Evolutionary conservation across 2,329 filamentous ascomycete species (phyloP).

Genomic region (Sporothrix schenckii): DNA sequence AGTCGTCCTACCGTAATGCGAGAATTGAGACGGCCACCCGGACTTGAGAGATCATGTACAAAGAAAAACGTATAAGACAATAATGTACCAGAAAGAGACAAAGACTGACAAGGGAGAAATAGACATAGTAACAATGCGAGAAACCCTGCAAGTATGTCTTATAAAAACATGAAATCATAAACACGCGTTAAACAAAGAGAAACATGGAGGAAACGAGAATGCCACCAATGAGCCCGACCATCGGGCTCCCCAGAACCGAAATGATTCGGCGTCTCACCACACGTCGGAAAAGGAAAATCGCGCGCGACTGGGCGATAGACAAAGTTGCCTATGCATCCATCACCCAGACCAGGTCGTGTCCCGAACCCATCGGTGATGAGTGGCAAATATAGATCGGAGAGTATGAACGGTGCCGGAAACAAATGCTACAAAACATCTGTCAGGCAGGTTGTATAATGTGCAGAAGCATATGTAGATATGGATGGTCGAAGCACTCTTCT

Average conservation of each 20-base stretch:
- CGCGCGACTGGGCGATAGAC: background rate
- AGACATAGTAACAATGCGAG: constrained; percentile 1
- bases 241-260: constrained; percentile 6
- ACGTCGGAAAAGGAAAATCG: background rate
- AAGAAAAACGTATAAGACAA: background rate
- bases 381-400: background rate
- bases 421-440: background rate
- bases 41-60: constrained; percentile 23
- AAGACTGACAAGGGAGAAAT: background rate
- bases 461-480: constrained; percentile 41
- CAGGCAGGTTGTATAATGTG: constrained; percentile 34
- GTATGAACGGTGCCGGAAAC: background rate
- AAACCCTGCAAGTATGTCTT: constrained; percentile 7
- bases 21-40: constrained; percentile 22
- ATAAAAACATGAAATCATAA: constrained; percentile 21
- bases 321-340: background rate
- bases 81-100: constrained; percentile 16
- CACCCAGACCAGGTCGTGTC: background rate
- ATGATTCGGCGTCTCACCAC: background rate
- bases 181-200: constrained; percentile 9
- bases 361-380: background rate
- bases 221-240: constrained; percentile 6
- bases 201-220: constrained; percentile 11
- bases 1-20: constrained; percentile 24
- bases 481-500: background rate